Conservation (phyloP, 345 rosid genomes). For the Clarkia xantiana region DNA sequence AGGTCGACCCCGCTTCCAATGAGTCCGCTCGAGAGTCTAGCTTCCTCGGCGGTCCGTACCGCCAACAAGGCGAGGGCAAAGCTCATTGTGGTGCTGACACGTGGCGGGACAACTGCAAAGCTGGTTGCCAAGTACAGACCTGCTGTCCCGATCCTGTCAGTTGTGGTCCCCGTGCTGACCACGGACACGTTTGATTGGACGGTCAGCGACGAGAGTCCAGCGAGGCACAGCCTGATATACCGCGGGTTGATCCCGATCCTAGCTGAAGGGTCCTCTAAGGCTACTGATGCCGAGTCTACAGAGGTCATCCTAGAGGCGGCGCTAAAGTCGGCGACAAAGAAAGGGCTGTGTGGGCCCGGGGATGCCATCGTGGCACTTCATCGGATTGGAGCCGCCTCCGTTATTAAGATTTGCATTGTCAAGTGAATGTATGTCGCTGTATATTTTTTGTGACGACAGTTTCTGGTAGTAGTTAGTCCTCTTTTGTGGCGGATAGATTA, state of each 20-base stretch:
- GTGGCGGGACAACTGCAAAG: conserved; percentile 83
- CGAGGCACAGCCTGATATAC: conserved; percentile 73
- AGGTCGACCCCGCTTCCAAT: conserved; percentile 80
- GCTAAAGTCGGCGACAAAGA: conserved; percentile 45
- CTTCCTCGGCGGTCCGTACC: conserved; percentile 82
- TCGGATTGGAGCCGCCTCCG: conserved; percentile 78
- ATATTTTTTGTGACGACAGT: too few relatives aligned
- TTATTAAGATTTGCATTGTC: conserved; percentile 75
- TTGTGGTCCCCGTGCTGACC: conserved; percentile 68
- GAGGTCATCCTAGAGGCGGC: conserved; percentile 69
- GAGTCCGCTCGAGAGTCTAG: conserved; percentile 92
- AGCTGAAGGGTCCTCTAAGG: conserved; percentile 87
- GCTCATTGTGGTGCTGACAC: conserved; percentile 75
- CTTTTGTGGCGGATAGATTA: too few relatives aligned
- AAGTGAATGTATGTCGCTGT: too few relatives aligned
- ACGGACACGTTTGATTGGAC: conserved; percentile 85
- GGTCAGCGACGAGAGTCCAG: conserved; percentile 83
- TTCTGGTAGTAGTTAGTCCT: too few relatives aligned
- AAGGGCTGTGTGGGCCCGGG: conserved; percentile 50
- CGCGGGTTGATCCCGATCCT: conserved; percentile 77
- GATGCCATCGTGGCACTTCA: conserved; percentile 78
- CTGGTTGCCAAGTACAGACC: conserved; percentile 90
- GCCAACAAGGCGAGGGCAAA: conserved; percentile 83
- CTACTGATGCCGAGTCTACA: conserved; percentile 80
- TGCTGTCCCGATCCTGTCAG: conserved; percentile 81